These are phyloP conservation scores for Crucibulum laeve DNA, from an alignment of 768 basidiomycete species.

Conservation along the genomic window DNA sequence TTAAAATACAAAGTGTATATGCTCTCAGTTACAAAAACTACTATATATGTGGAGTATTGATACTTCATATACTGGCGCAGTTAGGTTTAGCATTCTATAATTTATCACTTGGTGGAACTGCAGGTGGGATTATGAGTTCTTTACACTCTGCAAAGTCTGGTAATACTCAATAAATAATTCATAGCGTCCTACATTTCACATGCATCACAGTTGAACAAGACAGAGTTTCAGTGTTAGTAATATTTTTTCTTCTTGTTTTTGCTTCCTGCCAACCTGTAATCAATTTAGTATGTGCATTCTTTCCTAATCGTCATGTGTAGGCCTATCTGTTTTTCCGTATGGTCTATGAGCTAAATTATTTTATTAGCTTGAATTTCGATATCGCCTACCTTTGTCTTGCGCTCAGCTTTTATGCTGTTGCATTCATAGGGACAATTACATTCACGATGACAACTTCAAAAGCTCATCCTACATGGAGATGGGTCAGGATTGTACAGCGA, in stretches of 20 bases:
- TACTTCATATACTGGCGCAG: conserved; percentile 9
- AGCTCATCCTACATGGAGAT: conserved; percentile 7
- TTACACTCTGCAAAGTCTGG: neutral
- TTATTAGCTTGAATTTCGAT: neutral
- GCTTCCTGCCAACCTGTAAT: no score
- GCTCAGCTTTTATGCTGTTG: conserved; percentile 12
- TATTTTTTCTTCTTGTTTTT: no score
- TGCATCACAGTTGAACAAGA: no score
- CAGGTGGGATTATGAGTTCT: conserved; percentile 1
- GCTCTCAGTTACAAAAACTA: conserved; percentile 12
- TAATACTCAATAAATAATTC: neutral
- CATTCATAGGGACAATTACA: conserved; percentile 11
- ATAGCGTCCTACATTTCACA: neutral
- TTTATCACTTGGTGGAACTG: conserved; percentile 4
- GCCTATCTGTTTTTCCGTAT: neutral
- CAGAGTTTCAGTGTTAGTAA: no score
- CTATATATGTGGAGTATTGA: conserved; percentile 5
- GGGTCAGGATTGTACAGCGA: conserved; percentile 11
- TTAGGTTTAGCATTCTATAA: conserved; percentile 11
- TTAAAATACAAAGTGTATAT: conserved; percentile 7
- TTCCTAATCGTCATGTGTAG: neutral
- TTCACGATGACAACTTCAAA: conserved; percentile 9
- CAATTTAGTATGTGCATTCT: neutral
- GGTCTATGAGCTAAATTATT: neutral
- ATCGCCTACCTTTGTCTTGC: conserved; percentile 12